Percentiles rank a stretch among this genome's conserved stretches.
These are phyloP conservation scores for Lepraria neglecta DNA, from an alignment of 495 filamentous ascomycete species.

Conservation along the genomic window DNA sequence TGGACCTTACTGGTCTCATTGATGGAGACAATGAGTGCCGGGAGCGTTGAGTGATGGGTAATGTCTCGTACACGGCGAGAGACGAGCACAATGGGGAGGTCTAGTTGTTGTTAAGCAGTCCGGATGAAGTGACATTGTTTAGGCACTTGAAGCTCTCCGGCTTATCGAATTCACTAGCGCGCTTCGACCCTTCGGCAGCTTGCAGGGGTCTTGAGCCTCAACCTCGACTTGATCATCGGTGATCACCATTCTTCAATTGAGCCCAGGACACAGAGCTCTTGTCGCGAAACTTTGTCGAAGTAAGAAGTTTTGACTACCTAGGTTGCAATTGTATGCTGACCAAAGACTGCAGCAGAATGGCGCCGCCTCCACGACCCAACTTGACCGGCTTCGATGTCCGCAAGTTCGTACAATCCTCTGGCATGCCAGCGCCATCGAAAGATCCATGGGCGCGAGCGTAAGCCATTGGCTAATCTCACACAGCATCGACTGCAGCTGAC, in stretches of 20 bases:
- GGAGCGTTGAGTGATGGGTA: neutral
- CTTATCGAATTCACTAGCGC: slow-evolving; percentile 12
- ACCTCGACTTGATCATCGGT: neutral
- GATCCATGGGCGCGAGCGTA: slow-evolving; percentile 87
- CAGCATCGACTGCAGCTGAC: slow-evolving; percentile 22
- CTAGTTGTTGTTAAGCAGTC: neutral
- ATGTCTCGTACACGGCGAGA: neutral
- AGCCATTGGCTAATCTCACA: slow-evolving; percentile 12
- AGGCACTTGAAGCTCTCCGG: neutral
- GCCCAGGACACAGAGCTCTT: neutral
- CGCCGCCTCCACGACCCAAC: slow-evolving; percentile 48
- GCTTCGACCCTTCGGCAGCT: slow-evolving; percentile 2
- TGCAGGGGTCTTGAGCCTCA: slow-evolving; percentile 2
- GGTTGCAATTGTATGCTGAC: neutral
- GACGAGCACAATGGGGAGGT: neutral
- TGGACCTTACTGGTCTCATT: slow-evolving; percentile 13
- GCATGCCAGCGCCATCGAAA: slow-evolving; percentile 56
- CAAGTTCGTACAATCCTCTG: slow-evolving; percentile 63
- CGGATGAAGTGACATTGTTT: neutral
- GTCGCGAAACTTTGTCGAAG: too few relatives aligned
- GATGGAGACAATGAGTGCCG: neutral
- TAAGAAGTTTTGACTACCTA: neutral
- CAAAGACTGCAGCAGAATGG: slow-evolving; percentile 18
- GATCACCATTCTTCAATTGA: neutral
- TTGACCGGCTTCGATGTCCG: slow-evolving; percentile 78